Evolutionary conservation across 2,329 filamentous ascomycete genomes (phyloP), one percentile per base, ranked within the genome.

Genomic region (Beauveria pseudobassiana): DNA sequence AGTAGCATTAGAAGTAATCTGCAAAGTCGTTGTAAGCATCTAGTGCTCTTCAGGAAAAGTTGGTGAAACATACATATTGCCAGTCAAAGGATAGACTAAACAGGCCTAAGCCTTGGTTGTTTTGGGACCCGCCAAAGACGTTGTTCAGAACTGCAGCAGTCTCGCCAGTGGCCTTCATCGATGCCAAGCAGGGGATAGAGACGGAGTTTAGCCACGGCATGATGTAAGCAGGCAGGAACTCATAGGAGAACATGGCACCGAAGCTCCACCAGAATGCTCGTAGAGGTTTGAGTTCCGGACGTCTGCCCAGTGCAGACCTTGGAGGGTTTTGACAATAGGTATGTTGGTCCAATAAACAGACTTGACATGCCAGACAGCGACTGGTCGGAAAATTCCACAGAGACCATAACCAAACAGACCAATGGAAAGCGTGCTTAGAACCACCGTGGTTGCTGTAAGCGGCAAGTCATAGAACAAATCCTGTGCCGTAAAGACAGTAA

Each of bases 351-450:
- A 85, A 70, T 82, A 85, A 3, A 85, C 82, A 2, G 80, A 76
- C 16, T 84, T 81, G 5, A 80, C 78, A 57, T 82, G 81, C 75
- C 79, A 84, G 12, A 85, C 81, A 1, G 76, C 75, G 43, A 84
- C 75, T 0, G 82, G 81, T 0, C 82, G 80, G 66, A 84, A 69
- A 2, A 84, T 51, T 8, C 82, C 82, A 49, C 76, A 78, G 3
- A 85, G 68, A 2, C 81, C 82, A 46, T 83, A 85, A 1, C 82
- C 82, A 59, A 83, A 84, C 2, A 84, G 68, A 0, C 79, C 80
- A 46, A 84, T 83, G 0, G 81, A 84, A 57, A 84, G 78, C 16
- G 76, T 77, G 26, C 71, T 75, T 61, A 83, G 63, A 7, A 84
- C 72, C 0, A 82, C 76, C 0, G 82, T 83, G 1, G 72, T 67